Percentiles rank a stretch among this genome's conserved stretches.
phyloP scores from a whole-genome alignment of 176 grass and related monocot species.

The Carex kokanica region DNA sequence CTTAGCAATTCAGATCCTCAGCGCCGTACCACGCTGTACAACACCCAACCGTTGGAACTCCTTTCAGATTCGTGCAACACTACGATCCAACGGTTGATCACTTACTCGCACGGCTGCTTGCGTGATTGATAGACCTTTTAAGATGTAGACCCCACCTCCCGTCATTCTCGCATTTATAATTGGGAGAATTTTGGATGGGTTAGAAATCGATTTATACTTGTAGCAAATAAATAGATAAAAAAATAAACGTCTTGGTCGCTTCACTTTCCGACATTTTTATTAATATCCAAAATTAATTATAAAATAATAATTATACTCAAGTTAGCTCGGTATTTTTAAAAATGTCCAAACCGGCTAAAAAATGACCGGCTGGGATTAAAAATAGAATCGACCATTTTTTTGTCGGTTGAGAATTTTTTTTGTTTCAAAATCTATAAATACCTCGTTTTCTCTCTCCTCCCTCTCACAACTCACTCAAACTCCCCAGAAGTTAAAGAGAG shows the following conservation, averaged over 20 bases:
- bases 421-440: too few species aligned
- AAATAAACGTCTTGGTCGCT: background rate
- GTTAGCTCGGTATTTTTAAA: too few species aligned
- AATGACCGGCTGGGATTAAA: too few species aligned
- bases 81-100: background rate
- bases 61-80: background rate
- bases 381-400: too few species aligned
- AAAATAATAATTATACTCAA: too few species aligned
- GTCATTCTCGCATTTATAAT: constrained; percentile 2
- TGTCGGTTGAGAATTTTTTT: too few species aligned
- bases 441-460: too few species aligned
- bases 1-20: background rate
- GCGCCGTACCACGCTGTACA: background rate
- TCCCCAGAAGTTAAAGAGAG: too few species aligned
- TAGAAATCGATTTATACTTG: background rate
- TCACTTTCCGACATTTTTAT: background rate
- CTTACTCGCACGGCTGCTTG: background rate
- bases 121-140: background rate
- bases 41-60: background rate
- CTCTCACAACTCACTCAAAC: too few species aligned
- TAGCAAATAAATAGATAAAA: background rate
- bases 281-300: too few species aligned
- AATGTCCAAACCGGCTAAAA: too few species aligned
- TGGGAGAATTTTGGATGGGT: background rate
- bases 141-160: background rate